Percentiles rank a stretch among this genome's conserved stretches.
Evolutionary conservation across 495 filamentous ascomycete species (phyloP).

Genomic region (Aspergillus incahuasiensis): DNA sequence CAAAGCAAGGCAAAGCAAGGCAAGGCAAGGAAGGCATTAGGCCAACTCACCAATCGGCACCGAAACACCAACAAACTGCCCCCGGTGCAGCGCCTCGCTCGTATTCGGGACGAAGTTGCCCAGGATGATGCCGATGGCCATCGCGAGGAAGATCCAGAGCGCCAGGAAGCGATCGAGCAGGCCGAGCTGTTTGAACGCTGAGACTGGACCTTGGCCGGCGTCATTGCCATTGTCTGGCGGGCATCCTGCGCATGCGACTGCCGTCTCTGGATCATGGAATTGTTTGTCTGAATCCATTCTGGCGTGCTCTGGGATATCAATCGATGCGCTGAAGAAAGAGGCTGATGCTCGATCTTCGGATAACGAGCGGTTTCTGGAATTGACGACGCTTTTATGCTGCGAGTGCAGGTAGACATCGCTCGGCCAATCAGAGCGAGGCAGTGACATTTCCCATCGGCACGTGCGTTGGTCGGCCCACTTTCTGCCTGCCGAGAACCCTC

Average conservation of each 20-base stretch:
- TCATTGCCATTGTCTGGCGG: not conserved
- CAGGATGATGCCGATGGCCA: constrained; percentile 72
- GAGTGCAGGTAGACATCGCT: too few relatives aligned
- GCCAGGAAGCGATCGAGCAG: constrained; percentile 74
- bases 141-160: constrained; percentile 82
- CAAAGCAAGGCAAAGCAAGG: too few relatives aligned
- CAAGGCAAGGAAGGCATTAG: too few relatives aligned
- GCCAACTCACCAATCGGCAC: constrained; percentile 63
- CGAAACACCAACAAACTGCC: constrained; percentile 69
- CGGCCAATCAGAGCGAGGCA: too few relatives aligned
- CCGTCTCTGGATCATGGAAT: constrained; percentile 7
- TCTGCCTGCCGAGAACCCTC: too few relatives aligned
- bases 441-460: too few relatives aligned
- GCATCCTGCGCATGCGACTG: not conserved
- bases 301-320: too few relatives aligned
- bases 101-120: constrained; percentile 70
- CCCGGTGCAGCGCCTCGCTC: constrained; percentile 60
- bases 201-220: constrained; percentile 5
- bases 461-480: too few relatives aligned
- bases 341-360: too few relatives aligned
- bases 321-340: too few relatives aligned
- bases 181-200: constrained; percentile 53
- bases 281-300: constrained; percentile 6
- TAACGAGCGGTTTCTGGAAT: too few relatives aligned
- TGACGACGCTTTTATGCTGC: too few relatives aligned